Percentiles rank a stretch among this genome's conserved stretches.
Conservation (phyloP, 192 early-diverging fungal genomes). For the Coemansia pectinata region DNA sequence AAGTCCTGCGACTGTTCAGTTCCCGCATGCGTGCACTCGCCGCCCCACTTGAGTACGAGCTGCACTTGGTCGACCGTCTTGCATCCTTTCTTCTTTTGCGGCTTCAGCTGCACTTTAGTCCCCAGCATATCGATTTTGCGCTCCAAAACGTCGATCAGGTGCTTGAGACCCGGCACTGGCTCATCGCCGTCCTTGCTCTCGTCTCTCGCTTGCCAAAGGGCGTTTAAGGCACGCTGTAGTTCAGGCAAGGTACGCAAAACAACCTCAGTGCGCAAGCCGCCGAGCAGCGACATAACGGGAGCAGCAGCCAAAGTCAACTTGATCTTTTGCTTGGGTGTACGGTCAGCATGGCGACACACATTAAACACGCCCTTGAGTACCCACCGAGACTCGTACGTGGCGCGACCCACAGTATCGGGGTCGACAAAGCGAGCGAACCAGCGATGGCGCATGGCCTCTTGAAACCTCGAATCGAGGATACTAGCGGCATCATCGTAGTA, state of each 20-base stretch:
- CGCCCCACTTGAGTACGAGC: constrained; percentile 97
- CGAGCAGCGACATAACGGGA: constrained; percentile 72
- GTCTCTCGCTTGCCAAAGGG: constrained; percentile 60
- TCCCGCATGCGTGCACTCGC: constrained; percentile 94
- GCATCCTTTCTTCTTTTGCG: constrained; percentile 62
- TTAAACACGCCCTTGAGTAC: constrained; percentile 89
- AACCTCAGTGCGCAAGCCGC: constrained; percentile 70
- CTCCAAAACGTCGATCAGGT: constrained; percentile 73
- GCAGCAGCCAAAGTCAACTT: constrained; percentile 79
- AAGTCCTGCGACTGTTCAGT: constrained; percentile 86
- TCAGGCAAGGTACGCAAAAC: constrained; percentile 67
- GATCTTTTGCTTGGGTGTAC: constrained; percentile 97
- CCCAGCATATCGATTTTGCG: constrained; percentile 80
- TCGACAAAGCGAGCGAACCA: constrained; percentile 62
- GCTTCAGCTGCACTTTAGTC: constrained; percentile 92
- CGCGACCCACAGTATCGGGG: constrained; percentile 48
- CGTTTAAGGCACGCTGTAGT: constrained; percentile 63
- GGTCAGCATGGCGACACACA: constrained; percentile 92
- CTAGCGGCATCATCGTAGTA: constrained; percentile 88
- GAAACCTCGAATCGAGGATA: constrained; percentile 76
- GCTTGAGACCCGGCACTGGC: constrained; percentile 58
- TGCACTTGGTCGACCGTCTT: constrained; percentile 56
- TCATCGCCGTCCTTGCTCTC: constrained; percentile 30
- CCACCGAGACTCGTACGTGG: constrained; percentile 80
- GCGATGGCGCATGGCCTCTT: constrained; percentile 63